Evolutionary conservation across 192 early-diverging fungal species (phyloP).

Genomic region (Paraglomus occultum): DNA sequence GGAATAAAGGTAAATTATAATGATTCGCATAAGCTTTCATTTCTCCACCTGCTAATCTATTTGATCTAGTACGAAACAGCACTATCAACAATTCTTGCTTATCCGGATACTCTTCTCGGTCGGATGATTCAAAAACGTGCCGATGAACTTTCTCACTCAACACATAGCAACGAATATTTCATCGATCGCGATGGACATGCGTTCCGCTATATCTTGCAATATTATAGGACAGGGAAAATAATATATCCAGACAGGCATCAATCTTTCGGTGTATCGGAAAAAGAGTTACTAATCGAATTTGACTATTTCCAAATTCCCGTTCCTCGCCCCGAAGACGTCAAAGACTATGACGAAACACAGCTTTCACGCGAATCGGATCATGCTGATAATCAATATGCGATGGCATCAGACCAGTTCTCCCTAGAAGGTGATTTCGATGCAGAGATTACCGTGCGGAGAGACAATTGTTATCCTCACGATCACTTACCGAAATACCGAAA

Average conservation of each 20-base stretch:
- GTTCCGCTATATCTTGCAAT: conserved; percentile 23
- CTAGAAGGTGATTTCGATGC: too few species aligned
- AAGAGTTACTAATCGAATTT: conserved; percentile 7
- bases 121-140: conserved; percentile 22
- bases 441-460: too few species aligned
- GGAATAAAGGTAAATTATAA: conserved; percentile 8
- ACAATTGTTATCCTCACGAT: too few species aligned
- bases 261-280: too few species aligned
- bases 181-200: conserved; percentile 27
- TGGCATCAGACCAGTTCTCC: too few species aligned
- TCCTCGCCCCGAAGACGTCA: background rate
- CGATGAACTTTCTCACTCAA: conserved; percentile 1
- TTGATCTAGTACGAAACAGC: conserved; percentile 5
- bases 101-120: conserved; percentile 20
- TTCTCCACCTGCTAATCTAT: background rate
- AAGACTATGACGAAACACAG: too few species aligned
- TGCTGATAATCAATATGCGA: too few species aligned
- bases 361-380: too few species aligned
- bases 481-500: too few species aligned
- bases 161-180: conserved; percentile 22
- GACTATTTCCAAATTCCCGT: conserved; percentile 21
- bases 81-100: conserved; percentile 9
- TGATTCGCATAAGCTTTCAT: background rate
- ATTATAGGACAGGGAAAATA: conserved; percentile 22
- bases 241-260: too few species aligned